Evolutionary conservation across 352 stramenopile genomes (phyloP).

Genomic region (Globisporangium irregulare): DNA sequence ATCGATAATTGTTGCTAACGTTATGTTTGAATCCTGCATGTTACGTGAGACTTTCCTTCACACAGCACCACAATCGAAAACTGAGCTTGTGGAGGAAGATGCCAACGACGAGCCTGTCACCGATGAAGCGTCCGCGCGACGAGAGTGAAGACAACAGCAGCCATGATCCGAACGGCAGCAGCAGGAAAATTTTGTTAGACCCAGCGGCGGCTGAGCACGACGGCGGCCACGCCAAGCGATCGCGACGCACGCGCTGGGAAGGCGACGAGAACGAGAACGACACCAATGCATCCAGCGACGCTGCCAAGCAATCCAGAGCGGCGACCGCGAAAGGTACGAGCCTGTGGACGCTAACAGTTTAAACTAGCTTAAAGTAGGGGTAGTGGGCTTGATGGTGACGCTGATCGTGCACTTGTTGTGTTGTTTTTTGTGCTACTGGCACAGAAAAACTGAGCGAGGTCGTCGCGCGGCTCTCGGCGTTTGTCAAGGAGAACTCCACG

Average conservation of each 20-base stretch:
- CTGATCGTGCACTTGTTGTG: not conserved
- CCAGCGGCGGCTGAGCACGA: not conserved
- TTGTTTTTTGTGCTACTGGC: not conserved
- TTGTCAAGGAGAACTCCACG: constrained; percentile 64
- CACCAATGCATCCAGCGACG: not conserved
- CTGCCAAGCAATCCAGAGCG: constrained; percentile 1
- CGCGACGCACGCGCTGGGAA: constrained; percentile 19
- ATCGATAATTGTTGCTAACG: not conserved
- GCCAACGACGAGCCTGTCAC: constrained; percentile 15
- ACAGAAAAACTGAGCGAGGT: constrained; percentile 44
- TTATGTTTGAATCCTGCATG: not conserved
- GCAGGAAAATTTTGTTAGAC: not conserved
- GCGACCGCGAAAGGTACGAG: constrained; percentile 13
- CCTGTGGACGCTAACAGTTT: no score
- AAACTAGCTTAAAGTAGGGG: no score
- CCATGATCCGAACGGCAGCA: not conserved
- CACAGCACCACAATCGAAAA: not conserved
- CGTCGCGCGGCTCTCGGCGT: constrained; percentile 54
- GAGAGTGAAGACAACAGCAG: not conserved
- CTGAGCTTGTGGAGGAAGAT: constrained; percentile 4
- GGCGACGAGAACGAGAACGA: constrained; percentile 8
- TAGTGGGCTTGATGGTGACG: no score
- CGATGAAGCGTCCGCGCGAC: constrained; percentile 14
- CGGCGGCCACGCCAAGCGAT: constrained; percentile 10
- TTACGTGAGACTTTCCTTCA: not conserved